Conservation (phyloP, 352 stramenopile genomes). For the Halophytophthora polymorphica region DNA sequence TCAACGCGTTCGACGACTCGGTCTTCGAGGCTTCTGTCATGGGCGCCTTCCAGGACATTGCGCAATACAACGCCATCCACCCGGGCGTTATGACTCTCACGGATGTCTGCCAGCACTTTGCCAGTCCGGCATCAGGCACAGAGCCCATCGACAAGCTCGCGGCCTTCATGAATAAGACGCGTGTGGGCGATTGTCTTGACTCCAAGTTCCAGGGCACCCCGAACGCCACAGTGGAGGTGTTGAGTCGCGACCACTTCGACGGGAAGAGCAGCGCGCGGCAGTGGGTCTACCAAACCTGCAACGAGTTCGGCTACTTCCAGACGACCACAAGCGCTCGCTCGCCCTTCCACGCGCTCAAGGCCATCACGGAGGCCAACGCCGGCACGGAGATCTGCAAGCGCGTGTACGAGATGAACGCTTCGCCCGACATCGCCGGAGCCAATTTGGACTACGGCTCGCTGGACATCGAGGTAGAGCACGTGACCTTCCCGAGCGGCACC, state of each 20-base stretch:
- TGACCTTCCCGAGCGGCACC: constrained; percentile 78
- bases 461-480: constrained; percentile 72
- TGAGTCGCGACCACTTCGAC: constrained; percentile 62
- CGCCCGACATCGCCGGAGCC: constrained; percentile 53
- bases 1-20: constrained; percentile 77
- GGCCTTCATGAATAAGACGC: constrained; percentile 53
- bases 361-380: constrained; percentile 67
- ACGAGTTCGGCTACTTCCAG: constrained; percentile 89
- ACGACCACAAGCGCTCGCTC: constrained; percentile 55
- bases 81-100: constrained; percentile 48
- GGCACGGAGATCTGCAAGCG: constrained; percentile 78
- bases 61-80: constrained; percentile 69
- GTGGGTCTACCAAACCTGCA: constrained; percentile 89
- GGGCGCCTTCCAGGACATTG: constrained; percentile 73
- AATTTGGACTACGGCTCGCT: constrained; percentile 79
- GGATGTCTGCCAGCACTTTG: constrained; percentile 65
- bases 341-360: constrained; percentile 65
- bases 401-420: constrained; percentile 67
- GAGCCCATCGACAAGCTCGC: constrained; percentile 46
- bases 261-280: constrained; percentile 65
- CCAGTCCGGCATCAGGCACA: constrained; percentile 14
- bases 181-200: constrained; percentile 60
- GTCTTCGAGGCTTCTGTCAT: constrained; percentile 77
- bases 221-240: constrained; percentile 64
- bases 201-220: constrained; percentile 73